These are phyloP conservation scores for Solanum lignicaule DNA, from an alignment of 257 asterid species.

Conservation along the genomic window DNA sequence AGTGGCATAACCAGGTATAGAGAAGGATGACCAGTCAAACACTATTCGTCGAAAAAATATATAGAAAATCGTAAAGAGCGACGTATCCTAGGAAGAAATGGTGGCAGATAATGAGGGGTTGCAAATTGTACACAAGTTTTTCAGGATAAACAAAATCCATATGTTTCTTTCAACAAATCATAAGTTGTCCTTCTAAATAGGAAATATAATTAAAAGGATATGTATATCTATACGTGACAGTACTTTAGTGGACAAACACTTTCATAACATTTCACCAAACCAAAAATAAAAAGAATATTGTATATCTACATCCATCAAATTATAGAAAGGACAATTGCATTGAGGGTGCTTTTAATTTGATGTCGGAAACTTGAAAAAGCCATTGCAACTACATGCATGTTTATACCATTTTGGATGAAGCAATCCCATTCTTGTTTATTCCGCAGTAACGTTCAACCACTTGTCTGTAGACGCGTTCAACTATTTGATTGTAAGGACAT, in stretches of 20 bases:
- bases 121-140: not conserved
- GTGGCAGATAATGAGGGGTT: not conserved
- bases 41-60: not conserved
- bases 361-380: not conserved
- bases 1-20: no score
- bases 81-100: not conserved
- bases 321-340: not conserved
- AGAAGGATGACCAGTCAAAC: not conserved
- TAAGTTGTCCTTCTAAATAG: not conserved
- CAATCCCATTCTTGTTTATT: not conserved
- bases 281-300: not conserved
- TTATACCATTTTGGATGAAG: not conserved
- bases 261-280: not conserved
- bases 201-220: not conserved
- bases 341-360: not conserved
- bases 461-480: not conserved
- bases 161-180: not conserved
- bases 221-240: not conserved
- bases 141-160: not conserved
- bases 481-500: no score
- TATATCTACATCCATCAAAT: not conserved
- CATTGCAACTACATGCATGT: not conserved
- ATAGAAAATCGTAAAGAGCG: not conserved
- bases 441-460: accelerated
- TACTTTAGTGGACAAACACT: not conserved